Conservation (phyloP, 768 basidiomycete species). For the Boletus pseudopeckii region DNA sequence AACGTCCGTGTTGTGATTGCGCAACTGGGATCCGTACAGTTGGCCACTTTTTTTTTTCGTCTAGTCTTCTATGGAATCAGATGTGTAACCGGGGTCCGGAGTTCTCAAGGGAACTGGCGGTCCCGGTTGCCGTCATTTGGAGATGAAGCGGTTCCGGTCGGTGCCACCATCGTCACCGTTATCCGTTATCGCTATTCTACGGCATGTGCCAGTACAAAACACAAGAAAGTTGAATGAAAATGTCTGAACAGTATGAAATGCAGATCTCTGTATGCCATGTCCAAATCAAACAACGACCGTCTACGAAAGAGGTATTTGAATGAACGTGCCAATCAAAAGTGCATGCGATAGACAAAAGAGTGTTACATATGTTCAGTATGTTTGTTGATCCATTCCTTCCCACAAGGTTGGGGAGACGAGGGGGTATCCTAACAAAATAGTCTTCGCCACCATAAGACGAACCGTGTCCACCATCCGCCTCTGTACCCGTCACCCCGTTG, state of each 20-base stretch:
- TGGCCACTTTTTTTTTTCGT: not conserved
- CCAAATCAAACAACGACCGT: slow-evolving; percentile 25
- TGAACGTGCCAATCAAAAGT: slow-evolving; percentile 19
- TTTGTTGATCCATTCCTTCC: slow-evolving; percentile 10
- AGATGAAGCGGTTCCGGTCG: slow-evolving; percentile 14
- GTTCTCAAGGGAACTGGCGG: not conserved
- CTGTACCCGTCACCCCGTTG: slow-evolving; percentile 62
- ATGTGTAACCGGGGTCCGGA: not conserved
- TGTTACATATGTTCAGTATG: slow-evolving; percentile 35
- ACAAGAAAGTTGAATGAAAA: not conserved
- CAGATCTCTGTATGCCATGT: slow-evolving; percentile 15
- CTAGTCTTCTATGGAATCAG: not conserved
- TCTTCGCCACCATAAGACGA: slow-evolving; percentile 76
- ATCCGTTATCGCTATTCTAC: not conserved
- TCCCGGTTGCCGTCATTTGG: slow-evolving; percentile 7
- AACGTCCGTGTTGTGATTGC: not conserved
- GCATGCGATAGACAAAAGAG: slow-evolving; percentile 30
- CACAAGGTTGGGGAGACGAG: not conserved
- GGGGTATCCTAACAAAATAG: slow-evolving; percentile 60
- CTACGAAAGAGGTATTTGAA: slow-evolving; percentile 21
- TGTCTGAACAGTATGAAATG: slow-evolving; percentile 2
- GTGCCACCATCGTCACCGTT: slow-evolving; percentile 1
- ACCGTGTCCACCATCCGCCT: slow-evolving; percentile 77
- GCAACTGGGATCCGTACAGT: not conserved
- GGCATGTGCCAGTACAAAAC: not conserved